Conservation (phyloP, 2,329 filamentous ascomycete species). For the Metarhizium rileyi region DNA sequence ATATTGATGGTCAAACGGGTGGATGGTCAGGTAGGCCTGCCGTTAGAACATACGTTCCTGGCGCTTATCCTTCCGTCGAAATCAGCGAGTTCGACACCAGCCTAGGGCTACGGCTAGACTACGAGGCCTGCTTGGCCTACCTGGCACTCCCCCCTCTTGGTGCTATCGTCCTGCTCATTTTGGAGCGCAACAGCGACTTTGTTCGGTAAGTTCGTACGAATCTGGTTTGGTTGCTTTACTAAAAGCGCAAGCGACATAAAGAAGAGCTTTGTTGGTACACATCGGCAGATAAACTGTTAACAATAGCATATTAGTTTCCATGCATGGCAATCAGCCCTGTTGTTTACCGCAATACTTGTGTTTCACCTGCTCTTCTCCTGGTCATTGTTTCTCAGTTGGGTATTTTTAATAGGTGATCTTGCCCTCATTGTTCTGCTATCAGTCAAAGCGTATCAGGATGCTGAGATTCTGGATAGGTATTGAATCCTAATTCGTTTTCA, state of each 20-base stretch:
- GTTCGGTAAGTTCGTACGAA: conserved; percentile 57
- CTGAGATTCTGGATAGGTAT: conserved; percentile 54
- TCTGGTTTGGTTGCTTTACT: neutral
- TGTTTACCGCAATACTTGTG: conserved; percentile 67
- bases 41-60: conserved; percentile 20
- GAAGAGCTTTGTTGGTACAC: neutral
- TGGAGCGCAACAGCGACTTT: conserved; percentile 95
- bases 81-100: conserved; percentile 86
- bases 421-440: conserved; percentile 67
- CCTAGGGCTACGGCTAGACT: conserved; percentile 74
- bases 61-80: conserved; percentile 33
- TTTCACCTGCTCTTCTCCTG: conserved; percentile 81
- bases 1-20: conserved; percentile 28
- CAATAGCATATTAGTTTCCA: conserved; percentile 57
- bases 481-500: conserved; percentile 8
- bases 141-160: conserved; percentile 75
- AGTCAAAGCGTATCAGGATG: conserved; percentile 74
- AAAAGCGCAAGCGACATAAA: neutral
- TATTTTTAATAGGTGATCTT: conserved; percentile 69
- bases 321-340: conserved; percentile 83
- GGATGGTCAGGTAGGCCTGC: conserved; percentile 13
- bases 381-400: conserved; percentile 75
- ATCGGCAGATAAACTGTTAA: conserved; percentile 11
- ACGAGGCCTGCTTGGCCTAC: conserved; percentile 88
- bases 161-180: conserved; percentile 69